Evolutionary conservation across 495 filamentous ascomycete species (phyloP).

Genomic region (Penicillium odoratum): DNA sequence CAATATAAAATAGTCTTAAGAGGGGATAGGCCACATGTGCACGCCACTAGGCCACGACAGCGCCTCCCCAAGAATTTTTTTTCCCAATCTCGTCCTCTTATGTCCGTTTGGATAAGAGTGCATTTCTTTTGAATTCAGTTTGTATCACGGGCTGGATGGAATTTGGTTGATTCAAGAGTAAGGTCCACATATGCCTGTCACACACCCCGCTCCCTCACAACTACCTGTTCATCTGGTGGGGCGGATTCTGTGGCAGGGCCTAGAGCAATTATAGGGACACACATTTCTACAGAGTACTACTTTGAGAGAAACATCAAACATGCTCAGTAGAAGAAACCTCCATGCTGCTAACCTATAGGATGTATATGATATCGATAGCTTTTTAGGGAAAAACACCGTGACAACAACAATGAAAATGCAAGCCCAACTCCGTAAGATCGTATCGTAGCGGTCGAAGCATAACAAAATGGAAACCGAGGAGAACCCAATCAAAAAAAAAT

Average conservation of each 20-base stretch:
- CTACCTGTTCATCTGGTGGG: background rate
- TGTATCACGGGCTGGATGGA: too few relatives aligned
- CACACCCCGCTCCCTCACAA: background rate
- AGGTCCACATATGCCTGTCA: background rate
- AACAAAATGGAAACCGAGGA: constrained; percentile 15
- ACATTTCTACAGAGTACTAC: too few relatives aligned
- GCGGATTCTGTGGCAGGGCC: background rate
- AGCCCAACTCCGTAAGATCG: constrained; percentile 35
- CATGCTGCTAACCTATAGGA: constrained; percentile 20
- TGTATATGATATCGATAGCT: constrained; percentile 33
- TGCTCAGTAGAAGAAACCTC: background rate
- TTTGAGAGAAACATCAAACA: background rate
- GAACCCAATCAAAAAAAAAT: constrained; percentile 13
- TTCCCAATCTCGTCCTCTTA: too few relatives aligned
- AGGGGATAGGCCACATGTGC: too few relatives aligned
- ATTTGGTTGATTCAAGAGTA: too few relatives aligned
- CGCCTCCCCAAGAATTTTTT: too few relatives aligned
- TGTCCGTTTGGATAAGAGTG: too few relatives aligned
- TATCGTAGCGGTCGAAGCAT: constrained; percentile 32
- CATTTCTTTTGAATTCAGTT: too few relatives aligned
- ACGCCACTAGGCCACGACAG: too few relatives aligned
- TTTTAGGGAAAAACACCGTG: constrained; percentile 28
- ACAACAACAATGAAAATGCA: constrained; percentile 29
- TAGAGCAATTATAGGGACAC: background rate
- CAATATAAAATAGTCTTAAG: too few relatives aligned